phyloP scores from a whole-genome alignment of 2,329 filamentous ascomycete genomes.

The Pseudogymnoascus sp. region DNA sequence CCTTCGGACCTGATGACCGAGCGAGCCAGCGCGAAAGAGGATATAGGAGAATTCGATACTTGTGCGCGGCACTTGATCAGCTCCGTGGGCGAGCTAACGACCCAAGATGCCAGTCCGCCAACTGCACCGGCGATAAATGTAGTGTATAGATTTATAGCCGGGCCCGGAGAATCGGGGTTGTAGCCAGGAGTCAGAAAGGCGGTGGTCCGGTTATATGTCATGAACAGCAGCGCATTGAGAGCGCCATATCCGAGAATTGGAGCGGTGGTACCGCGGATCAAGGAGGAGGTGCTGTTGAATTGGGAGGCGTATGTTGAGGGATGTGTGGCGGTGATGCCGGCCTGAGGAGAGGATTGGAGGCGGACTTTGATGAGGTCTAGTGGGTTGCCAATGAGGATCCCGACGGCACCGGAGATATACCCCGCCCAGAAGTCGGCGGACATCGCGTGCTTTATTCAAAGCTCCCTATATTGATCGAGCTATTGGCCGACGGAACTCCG shows the following conservation, averaged over 20 bases:
- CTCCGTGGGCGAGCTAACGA: constrained; percentile 81
- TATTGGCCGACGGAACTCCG: not conserved
- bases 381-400: constrained; percentile 84
- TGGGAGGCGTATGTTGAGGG: constrained; percentile 25
- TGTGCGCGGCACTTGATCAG: constrained; percentile 85
- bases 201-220: constrained; percentile 82
- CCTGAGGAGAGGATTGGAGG: constrained; percentile 46
- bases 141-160: constrained; percentile 48
- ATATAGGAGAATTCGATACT: constrained; percentile 34
- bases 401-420: constrained; percentile 76
- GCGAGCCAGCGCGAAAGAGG: constrained; percentile 35
- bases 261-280: constrained; percentile 63
- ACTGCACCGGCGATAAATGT: constrained; percentile 73
- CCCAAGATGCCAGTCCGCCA: constrained; percentile 77
- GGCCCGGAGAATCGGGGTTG: constrained; percentile 17
- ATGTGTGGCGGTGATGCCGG: constrained; percentile 14
- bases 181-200: constrained; percentile 43
- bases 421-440: constrained; percentile 82
- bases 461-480: not conserved
- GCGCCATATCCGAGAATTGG: constrained; percentile 85
- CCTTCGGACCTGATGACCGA: constrained; percentile 51
- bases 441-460: constrained; percentile 16
- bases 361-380: constrained; percentile 73
- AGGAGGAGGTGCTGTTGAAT: constrained; percentile 30
- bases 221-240: constrained; percentile 82